Evolutionary conservation across 2,329 filamentous ascomycete genomes (phyloP).

Genomic region (Aspergillus awamori): DNA sequence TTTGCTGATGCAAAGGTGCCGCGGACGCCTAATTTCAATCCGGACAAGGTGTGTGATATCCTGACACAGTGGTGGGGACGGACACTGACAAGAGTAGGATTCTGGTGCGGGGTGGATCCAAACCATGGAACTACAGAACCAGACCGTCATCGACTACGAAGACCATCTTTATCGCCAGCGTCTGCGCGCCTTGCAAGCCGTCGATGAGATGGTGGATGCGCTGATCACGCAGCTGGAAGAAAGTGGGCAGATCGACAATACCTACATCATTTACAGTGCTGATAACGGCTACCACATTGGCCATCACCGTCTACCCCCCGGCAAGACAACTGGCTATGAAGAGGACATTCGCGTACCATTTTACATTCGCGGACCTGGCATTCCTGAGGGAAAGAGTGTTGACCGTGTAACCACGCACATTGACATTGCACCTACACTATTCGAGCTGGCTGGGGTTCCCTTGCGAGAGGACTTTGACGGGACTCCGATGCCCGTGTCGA

Average conservation of each 20-base stretch:
- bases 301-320: constrained; percentile 61
- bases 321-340: constrained; percentile 62
- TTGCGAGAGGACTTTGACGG: constrained; percentile 60
- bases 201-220: constrained; percentile 58
- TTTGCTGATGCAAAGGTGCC: constrained; percentile 63
- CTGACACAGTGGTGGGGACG: background rate
- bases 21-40: constrained; percentile 65
- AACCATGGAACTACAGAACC: constrained; percentile 47
- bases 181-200: constrained; percentile 55
- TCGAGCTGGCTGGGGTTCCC: constrained; percentile 48
- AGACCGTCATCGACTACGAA: constrained; percentile 53
- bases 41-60: constrained; percentile 28
- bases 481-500: constrained; percentile 49
- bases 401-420: constrained; percentile 63
- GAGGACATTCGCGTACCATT: constrained; percentile 64
- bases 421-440: constrained; percentile 64
- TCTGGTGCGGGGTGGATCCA: constrained; percentile 51
- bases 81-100: constrained; percentile 27
- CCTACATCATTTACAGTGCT: constrained; percentile 64
- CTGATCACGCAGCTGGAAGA: constrained; percentile 48
- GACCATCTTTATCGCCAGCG: constrained; percentile 57
- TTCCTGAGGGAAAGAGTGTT: constrained; percentile 47
- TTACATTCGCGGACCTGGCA: constrained; percentile 61
- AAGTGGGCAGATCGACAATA: constrained; percentile 52
- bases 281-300: constrained; percentile 65